These are phyloP conservation scores for Quercus variabilis DNA, from an alignment of 306 rosid species.

Conservation along the genomic window DNA sequence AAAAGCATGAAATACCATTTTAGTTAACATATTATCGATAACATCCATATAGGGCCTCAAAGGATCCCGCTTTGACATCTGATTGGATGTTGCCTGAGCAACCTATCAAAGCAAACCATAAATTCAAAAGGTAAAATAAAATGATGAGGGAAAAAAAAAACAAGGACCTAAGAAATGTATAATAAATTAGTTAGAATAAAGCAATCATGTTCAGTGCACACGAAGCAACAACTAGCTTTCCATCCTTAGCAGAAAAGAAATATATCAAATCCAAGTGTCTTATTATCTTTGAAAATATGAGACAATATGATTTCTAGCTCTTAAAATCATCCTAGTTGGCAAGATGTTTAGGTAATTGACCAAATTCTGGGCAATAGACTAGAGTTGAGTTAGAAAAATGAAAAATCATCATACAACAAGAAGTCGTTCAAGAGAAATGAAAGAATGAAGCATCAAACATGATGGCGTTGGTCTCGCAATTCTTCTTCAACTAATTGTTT, in stretches of 20 bases:
- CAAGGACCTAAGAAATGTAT: not conserved
- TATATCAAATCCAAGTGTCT: not conserved
- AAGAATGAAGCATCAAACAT: not conserved
- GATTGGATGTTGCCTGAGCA: slow-evolving; percentile 96
- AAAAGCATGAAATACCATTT: slow-evolving; percentile 56
- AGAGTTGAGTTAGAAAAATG: not conserved
- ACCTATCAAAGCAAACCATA: slow-evolving; percentile 46
- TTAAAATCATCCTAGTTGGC: not conserved
- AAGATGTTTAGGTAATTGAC: not conserved
- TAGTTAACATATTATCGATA: slow-evolving; percentile 70
- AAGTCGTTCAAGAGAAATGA: not conserved
- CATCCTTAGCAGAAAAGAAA: slow-evolving; percentile 2
- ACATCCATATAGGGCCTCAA: slow-evolving; percentile 87
- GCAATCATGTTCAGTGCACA: not conserved
- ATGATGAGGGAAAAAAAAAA: not conserved
- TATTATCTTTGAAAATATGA: not conserved
- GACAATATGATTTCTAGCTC: not conserved
- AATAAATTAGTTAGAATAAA: not conserved
- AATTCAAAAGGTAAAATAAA: not conserved
- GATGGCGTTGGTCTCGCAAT: not conserved
- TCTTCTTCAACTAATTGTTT: not conserved
- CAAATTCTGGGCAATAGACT: not conserved
- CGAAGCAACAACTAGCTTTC: not conserved
- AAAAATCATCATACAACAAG: not conserved
- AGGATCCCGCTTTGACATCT: slow-evolving; percentile 93